Percentiles rank a stretch among this genome's conserved stretches.
These are phyloP conservation scores for Silene noctiflora DNA, from an alignment of 179 eudicot species.

Conservation along the genomic window DNA sequence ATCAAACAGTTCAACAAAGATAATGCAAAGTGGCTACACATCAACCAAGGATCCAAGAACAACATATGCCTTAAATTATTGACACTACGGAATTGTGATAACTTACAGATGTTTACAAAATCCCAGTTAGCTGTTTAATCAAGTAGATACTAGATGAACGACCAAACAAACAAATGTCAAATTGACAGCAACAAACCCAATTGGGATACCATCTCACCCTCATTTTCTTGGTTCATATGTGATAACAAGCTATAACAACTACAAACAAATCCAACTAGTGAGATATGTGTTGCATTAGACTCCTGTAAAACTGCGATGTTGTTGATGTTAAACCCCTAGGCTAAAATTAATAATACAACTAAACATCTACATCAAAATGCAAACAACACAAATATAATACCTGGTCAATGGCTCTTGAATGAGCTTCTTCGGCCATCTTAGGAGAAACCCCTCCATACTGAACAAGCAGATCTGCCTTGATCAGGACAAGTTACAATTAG, in stretches of 20 bases:
- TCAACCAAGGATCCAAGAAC: no score
- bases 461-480: constrained; percentile 92
- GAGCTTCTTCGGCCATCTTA: constrained; percentile 98
- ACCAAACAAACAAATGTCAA: no score
- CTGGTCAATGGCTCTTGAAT: constrained; percentile 71
- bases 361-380: constrained; percentile 10
- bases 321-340: background rate
- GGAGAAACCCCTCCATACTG: constrained; percentile 96
- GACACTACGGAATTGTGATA: no score
- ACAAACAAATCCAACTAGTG: background rate
- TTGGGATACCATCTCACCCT: background rate
- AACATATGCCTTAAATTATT: no score
- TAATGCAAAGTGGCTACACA: no score
- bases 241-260: background rate
- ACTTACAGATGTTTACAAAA: background rate
- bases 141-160: no score
- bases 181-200: background rate
- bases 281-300: background rate
- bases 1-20: no score
- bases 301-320: background rate
- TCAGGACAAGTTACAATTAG: constrained; percentile 24
- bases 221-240: background rate
- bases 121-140: no score
- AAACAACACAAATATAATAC: constrained; percentile 31
- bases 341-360: background rate